Evolutionary conservation across 192 early-diverging fungal species (phyloP).

Genomic region (Gamsiella multidivaricata): DNA sequence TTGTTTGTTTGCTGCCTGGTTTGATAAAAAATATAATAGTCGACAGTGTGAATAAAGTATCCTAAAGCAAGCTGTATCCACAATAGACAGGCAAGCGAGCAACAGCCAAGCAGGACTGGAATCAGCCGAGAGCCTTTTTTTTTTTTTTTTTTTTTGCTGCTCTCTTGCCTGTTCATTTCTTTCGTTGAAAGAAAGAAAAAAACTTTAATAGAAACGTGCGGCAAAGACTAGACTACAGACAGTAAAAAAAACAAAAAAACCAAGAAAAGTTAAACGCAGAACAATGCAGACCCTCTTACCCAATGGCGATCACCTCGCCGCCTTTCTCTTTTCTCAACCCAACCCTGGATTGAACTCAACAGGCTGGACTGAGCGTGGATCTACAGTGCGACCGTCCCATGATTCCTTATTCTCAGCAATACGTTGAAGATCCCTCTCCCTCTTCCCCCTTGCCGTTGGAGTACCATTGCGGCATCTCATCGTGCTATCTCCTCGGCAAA

Average conservation of each 20-base stretch:
- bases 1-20: too few species aligned
- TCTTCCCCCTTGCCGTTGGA: too few species aligned
- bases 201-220: constrained; percentile 1
- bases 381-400: not conserved
- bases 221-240: not conserved
- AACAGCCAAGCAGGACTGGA: not conserved
- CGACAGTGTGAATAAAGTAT: too few species aligned
- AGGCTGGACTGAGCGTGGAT: too few species aligned
- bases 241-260: not conserved
- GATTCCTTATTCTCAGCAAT: not conserved
- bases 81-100: too few species aligned
- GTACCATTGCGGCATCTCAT: too few species aligned
- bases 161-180: not conserved
- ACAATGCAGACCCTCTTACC: too few species aligned
- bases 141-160: not conserved
- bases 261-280: too few species aligned
- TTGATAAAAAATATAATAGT: not conserved
- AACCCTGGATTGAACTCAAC: too few species aligned
- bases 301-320: not conserved
- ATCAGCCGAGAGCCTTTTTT: not conserved
- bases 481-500: not conserved
- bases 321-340: not conserved
- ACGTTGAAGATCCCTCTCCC: not conserved
- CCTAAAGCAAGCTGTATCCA: too few species aligned
- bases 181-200: not conserved